Conservation (phyloP, 2,329 filamentous ascomycete genomes). For the Coniella lustricola region DNA sequence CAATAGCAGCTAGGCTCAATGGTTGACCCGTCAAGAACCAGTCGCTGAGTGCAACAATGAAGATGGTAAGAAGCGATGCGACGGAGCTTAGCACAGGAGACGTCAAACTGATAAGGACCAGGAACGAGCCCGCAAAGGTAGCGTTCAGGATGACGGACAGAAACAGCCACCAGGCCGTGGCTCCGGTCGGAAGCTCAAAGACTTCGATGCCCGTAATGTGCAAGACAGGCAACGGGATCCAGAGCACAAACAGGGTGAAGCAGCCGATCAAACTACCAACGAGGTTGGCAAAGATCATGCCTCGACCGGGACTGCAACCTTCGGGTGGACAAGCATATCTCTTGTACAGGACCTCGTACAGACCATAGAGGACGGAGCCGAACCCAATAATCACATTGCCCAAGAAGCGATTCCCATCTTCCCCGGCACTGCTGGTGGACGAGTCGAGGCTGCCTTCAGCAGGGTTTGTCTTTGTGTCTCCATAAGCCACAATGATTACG, state of each 20-base stretch:
- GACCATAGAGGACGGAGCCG: constrained; percentile 86
- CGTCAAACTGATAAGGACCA: constrained; percentile 87
- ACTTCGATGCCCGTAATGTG: constrained; percentile 71
- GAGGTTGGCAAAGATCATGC: constrained; percentile 90
- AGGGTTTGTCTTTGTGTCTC: constrained; percentile 52
- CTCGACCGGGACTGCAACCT: constrained; percentile 74
- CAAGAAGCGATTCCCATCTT: constrained; percentile 55
- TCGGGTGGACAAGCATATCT: constrained; percentile 87
- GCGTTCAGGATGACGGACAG: constrained; percentile 83
- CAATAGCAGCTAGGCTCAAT: constrained; percentile 65
- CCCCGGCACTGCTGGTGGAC: not conserved
- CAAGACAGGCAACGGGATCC: constrained; percentile 83
- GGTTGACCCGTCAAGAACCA: constrained; percentile 76
- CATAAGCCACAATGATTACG: constrained; percentile 92
- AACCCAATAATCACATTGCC: constrained; percentile 90
- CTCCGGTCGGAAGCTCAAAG: constrained; percentile 73
- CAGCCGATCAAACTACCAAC: constrained; percentile 81
- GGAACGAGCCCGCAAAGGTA: constrained; percentile 84
- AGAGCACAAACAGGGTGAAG: constrained; percentile 82
- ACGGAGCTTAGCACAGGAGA: constrained; percentile 89
- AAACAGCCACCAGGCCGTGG: constrained; percentile 71
- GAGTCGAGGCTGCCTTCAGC: constrained; percentile 18
- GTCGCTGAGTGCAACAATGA: constrained; percentile 88
- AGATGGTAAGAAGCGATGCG: constrained; percentile 89
- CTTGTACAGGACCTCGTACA: constrained; percentile 98